Conservation (phyloP, 148 eudicot species). For the Bassia scoparia region DNA sequence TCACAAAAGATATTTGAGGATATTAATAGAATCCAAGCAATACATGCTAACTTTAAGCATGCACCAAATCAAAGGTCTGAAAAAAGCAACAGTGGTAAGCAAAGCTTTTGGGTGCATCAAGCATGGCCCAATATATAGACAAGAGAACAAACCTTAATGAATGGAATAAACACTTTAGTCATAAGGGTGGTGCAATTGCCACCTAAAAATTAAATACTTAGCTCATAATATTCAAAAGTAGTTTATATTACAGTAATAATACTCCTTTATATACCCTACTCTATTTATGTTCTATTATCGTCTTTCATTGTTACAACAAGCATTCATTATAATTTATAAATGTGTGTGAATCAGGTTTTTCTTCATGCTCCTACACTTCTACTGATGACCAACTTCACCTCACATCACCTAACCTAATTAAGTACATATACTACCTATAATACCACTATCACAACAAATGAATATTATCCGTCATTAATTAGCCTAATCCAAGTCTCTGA, state of each 20-base stretch:
- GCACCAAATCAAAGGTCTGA: conserved; percentile 16
- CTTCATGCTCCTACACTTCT: conserved; percentile 12
- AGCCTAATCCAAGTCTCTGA: too few relatives aligned
- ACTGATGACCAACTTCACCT: conserved; percentile 7
- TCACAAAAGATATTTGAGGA: conserved; percentile 1
- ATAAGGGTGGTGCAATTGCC: not conserved
- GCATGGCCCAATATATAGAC: conserved; percentile 11
- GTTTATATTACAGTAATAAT: not conserved
- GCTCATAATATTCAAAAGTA: not conserved
- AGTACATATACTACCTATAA: too few relatives aligned
- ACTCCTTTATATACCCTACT: not conserved
- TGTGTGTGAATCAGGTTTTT: conserved; percentile 8
- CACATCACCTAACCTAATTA: conserved; percentile 8
- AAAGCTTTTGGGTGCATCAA: conserved; percentile 16
- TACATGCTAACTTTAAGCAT: conserved; percentile 12
- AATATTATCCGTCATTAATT: too few relatives aligned
- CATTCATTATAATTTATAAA: conserved; percentile 7
- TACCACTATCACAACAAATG: too few relatives aligned
- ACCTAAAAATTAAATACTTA: not conserved
- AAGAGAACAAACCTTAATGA: conserved; percentile 18
- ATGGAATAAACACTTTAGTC: conserved; percentile 17
- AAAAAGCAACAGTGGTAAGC: conserved; percentile 15
- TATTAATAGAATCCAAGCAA: conserved; percentile 17
- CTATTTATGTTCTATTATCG: not conserved
- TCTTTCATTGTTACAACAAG: conserved; percentile 7